These are phyloP conservation scores for Laetiporus sulphureus DNA, from an alignment of 1,284 basidiomycete species.

Conservation along the genomic window DNA sequence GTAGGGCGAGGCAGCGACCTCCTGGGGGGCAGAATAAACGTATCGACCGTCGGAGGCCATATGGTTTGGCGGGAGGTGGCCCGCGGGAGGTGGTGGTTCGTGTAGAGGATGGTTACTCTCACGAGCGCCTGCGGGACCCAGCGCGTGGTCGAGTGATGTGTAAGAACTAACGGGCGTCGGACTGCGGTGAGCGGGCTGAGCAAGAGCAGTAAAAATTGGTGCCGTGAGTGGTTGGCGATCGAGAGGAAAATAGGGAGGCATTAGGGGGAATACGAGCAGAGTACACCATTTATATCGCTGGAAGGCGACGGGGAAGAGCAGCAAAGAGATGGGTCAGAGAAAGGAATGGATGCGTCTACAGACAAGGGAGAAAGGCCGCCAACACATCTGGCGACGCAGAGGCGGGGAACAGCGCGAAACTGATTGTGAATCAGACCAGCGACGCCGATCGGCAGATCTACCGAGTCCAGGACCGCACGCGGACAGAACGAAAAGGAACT, in stretches of 20 bases:
- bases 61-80: conserved; percentile 8
- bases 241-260: conserved; percentile 22
- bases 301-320: conserved; percentile 7
- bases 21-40: conserved; percentile 43
- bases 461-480: conserved; percentile 1
- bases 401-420: conserved; percentile 5
- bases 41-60: conserved; percentile 55
- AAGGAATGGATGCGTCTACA: conserved; percentile 12
- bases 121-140: conserved; percentile 17
- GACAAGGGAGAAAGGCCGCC: not conserved
- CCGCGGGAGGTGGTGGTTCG: conserved; percentile 14
- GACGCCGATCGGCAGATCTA: conserved; percentile 13
- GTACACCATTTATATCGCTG: conserved; percentile 8
- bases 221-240: conserved; percentile 21
- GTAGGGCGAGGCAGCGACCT: conserved; percentile 43
- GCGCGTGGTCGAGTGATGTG: conserved; percentile 27
- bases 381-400: conserved; percentile 4
- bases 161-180: conserved; percentile 22
- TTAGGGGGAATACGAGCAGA: conserved; percentile 10
- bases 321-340: conserved; percentile 10
- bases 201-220: conserved; percentile 18
- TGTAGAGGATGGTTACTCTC: conserved; percentile 11
- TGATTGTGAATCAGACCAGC: conserved; percentile 11
- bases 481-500: conserved; percentile 1
- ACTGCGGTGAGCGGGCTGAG: conserved; percentile 17